Percentiles rank a stretch among this genome's conserved stretches.
Evolutionary conservation across 306 rosid species (phyloP).

Genomic region (Luffa aegyptiaca): DNA sequence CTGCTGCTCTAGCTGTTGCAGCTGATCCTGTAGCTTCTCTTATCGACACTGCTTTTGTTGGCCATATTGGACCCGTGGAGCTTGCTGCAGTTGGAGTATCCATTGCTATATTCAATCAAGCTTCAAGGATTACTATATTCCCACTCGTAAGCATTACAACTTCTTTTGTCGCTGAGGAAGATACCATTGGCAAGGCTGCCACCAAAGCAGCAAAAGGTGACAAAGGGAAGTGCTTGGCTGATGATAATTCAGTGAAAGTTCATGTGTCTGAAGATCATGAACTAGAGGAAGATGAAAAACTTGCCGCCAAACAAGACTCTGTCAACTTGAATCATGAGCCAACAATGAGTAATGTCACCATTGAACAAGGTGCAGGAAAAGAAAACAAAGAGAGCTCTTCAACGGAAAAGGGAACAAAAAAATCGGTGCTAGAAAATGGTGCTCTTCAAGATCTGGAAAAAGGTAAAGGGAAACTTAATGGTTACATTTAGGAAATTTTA

Average conservation of each 20-base stretch:
- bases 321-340: not conserved
- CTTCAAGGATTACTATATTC: conserved; percentile 88
- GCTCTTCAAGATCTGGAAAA: conserved; percentile 7
- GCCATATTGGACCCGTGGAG: conserved; percentile 91
- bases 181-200: conserved; percentile 35
- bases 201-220: conserved; percentile 23
- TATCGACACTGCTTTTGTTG: conserved; percentile 91
- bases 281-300: conserved; percentile 45
- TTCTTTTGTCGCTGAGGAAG: conserved; percentile 96
- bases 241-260: conserved; percentile 21
- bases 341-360: conserved; percentile 4
- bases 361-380: conserved; percentile 12
- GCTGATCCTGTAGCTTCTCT: conserved; percentile 98
- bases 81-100: conserved; percentile 95
- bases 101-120: conserved; percentile 88
- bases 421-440: conserved; percentile 20
- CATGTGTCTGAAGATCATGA: conserved; percentile 15
- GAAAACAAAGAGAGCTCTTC: conserved; percentile 7
- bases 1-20: conserved; percentile 90
- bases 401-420: not conserved
- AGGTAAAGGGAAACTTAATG: conserved; percentile 3
- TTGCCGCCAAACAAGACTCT: conserved; percentile 15
- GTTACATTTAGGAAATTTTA: not conserved
- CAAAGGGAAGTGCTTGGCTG: conserved; percentile 14
- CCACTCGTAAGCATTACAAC: conserved; percentile 94